Conservation (phyloP, 2,329 filamentous ascomycete genomes). For the Diaporthe eres region DNA sequence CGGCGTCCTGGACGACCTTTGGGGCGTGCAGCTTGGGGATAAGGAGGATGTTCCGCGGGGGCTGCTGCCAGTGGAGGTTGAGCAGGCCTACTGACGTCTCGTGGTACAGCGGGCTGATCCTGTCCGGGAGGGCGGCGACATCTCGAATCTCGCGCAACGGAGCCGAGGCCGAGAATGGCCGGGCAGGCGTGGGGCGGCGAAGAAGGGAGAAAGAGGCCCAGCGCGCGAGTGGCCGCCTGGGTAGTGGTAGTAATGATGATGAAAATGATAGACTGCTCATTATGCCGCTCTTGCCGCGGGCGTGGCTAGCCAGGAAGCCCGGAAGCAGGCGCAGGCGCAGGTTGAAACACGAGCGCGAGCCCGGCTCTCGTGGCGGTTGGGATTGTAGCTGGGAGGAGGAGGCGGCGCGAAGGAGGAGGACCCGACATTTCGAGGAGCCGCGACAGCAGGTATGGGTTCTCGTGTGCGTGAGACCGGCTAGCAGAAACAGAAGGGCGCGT, state of each 20-base stretch:
- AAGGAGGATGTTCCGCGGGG: slow-evolving; percentile 70
- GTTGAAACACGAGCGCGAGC: not conserved
- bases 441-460: not conserved
- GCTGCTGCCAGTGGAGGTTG: slow-evolving; percentile 67
- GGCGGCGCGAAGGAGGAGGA: slow-evolving; percentile 20
- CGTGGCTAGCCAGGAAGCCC: not conserved
- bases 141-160: slow-evolving; percentile 63
- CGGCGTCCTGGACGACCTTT: slow-evolving; percentile 65
- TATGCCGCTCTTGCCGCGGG: not conserved
- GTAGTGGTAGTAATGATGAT: not conserved
- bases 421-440: slow-evolving; percentile 37
- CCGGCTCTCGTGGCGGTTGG: slow-evolving; percentile 15
- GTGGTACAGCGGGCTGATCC: slow-evolving; percentile 75
- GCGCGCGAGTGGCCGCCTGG: slow-evolving; percentile 31
- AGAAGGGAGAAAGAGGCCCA: not conserved
- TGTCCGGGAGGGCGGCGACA: slow-evolving; percentile 63
- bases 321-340: not conserved
- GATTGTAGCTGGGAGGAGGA: slow-evolving; percentile 14
- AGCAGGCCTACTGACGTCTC: slow-evolving; percentile 68
- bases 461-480: not conserved
- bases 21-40: slow-evolving; percentile 72
- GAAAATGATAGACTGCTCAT: slow-evolving; percentile 29
- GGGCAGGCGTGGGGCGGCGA: slow-evolving; percentile 46
- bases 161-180: slow-evolving; percentile 64
- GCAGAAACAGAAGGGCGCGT: not conserved